These are phyloP conservation scores for Leucaena leucocephala DNA, from an alignment of 306 rosid species.

Conservation along the genomic window DNA sequence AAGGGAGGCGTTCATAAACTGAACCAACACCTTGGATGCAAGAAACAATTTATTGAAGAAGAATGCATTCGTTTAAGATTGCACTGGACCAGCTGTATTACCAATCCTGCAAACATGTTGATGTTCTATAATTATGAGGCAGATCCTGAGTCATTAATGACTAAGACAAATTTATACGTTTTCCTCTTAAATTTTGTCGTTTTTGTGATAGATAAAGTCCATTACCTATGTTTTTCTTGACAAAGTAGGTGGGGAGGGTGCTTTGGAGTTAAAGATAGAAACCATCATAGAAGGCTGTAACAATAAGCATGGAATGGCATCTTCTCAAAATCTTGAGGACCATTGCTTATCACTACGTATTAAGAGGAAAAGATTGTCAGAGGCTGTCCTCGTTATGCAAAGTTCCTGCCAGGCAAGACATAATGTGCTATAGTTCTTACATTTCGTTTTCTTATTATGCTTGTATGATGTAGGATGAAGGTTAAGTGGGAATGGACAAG, in stretches of 20 bases:
- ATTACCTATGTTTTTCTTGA: constrained; percentile 36
- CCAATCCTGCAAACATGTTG: not conserved
- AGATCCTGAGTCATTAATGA: constrained; percentile 29
- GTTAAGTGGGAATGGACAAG: not conserved
- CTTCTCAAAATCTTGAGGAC: constrained; percentile 39
- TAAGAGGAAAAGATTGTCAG: constrained; percentile 59
- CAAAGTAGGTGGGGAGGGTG: constrained; percentile 61
- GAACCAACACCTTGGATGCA: constrained; percentile 2
- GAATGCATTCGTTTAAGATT: not conserved
- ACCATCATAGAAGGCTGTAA: constrained; percentile 70
- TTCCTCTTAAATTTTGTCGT: constrained; percentile 7
- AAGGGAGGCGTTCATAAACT: constrained; percentile 1
- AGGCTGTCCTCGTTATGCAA: constrained; percentile 47
- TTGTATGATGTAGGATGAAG: not conserved
- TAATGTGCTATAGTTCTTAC: constrained; percentile 22
- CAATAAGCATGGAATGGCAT: constrained; percentile 49
- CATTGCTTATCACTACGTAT: constrained; percentile 39
- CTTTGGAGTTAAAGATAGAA: constrained; percentile 61
- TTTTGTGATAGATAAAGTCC: constrained; percentile 23
- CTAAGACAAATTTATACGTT: not conserved
- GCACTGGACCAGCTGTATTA: constrained; percentile 4
- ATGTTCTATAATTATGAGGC: constrained; percentile 12
- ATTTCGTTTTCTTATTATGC: constrained; percentile 25
- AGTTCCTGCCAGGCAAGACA: constrained; percentile 70
- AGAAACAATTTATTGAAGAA: constrained; percentile 16